Base-by-base conservation (phyloP, 345 rosid genomes). In the Arabidopsis suecica region DNA sequence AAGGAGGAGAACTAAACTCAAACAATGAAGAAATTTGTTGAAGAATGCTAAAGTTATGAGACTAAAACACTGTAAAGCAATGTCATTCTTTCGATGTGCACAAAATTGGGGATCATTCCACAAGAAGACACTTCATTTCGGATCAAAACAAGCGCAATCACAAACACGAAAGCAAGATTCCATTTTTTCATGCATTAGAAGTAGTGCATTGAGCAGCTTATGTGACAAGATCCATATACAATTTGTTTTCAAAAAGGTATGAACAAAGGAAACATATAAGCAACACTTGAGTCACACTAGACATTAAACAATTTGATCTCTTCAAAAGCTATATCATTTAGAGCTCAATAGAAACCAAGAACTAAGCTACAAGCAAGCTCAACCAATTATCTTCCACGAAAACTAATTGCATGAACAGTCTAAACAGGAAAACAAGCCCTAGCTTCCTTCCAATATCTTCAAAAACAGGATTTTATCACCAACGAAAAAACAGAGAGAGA, bases 351-450 rank as follows among this genome's bases (percentile, higher is more conserved):
- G 37, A 32, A 61, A 61, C 49, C 62, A 40, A 11, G 36, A 55
- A 30, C 37, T 55, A 69, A 77, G 44, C 54, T 47, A 62, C 49
- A 70, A 71, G 54, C 42, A 64, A 71, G 68, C n/a, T 70, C 20
- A 10, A 61, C 41, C 47, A 0, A 62, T 70, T 37, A 18, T 36
- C 70, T 63, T 4, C 38, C 66, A 63, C 10, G 36, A 59, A 69
- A 72, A 49, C 73, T 49, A 58, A 38, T 78, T 78, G 77, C 81
- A 78, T 71, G 77, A 77, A 41, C 63, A 65, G 42, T 48, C n/a
- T 3, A 23, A 54, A 54, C 34, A 61, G 55, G 20, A 44, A 40
- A 25, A 71, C 38, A 64, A 56, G 2, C 22, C 23, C 61, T 9
- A 64, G 3, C 51, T 32, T 41, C 4, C 60, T 34, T 45, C 0